Conservation (phyloP, 75 land plant species). For the Selaginella moellendorffii region DNA sequence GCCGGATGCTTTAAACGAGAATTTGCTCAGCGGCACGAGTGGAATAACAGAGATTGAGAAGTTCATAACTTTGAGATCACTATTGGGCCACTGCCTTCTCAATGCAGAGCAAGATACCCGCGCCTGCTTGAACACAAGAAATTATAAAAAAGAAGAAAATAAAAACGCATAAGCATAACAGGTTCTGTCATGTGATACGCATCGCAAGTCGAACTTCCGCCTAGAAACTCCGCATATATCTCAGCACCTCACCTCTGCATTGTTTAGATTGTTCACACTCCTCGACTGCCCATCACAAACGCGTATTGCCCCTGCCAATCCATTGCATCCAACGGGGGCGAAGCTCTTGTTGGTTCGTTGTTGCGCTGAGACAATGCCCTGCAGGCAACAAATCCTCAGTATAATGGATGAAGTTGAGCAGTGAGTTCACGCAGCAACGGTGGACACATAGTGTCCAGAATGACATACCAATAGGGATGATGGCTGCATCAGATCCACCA, state of each 20-base stretch:
- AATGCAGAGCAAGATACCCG: constrained; percentile 68
- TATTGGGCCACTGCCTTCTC: constrained; percentile 73
- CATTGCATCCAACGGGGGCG: constrained; percentile 73
- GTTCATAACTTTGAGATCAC: too few relatives aligned
- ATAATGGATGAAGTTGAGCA: not conserved
- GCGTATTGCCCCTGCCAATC: constrained; percentile 70
- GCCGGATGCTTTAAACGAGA: too few relatives aligned
- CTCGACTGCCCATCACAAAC: constrained; percentile 45
- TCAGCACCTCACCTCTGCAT: constrained; percentile 73
- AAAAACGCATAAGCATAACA: constrained; percentile 8
- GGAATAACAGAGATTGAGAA: too few relatives aligned
- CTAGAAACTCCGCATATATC: constrained; percentile 87
- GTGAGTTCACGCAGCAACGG: not conserved
- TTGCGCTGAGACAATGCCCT: constrained; percentile 81
- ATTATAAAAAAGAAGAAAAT: not conserved
- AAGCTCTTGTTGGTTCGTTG: constrained; percentile 60
- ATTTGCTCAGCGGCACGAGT: too few relatives aligned
- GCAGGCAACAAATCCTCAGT: constrained; percentile 94
- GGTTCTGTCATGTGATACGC: constrained; percentile 97
- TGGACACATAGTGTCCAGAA: too few relatives aligned
- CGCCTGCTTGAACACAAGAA: constrained; percentile 31
- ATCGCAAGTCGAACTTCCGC: constrained; percentile 88
- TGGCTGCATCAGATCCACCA: constrained; percentile 42
- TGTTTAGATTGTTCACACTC: not conserved
- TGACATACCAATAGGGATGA: constrained; percentile 34